phyloP scores from a whole-genome alignment of 1,284 basidiomycete species.

The Trametes polyzona region DNA sequence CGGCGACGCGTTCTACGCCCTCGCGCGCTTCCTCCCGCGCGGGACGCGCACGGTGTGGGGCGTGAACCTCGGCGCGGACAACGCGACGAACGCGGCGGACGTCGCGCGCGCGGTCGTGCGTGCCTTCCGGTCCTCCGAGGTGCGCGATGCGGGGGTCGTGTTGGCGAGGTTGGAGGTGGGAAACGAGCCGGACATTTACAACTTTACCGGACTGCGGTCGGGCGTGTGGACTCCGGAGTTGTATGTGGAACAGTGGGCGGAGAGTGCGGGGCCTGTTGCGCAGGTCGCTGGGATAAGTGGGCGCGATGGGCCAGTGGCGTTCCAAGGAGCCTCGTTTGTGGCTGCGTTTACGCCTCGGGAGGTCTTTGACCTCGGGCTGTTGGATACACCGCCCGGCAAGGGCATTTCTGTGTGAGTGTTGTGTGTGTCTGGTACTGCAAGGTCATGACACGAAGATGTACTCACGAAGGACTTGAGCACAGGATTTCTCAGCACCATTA shows the following conservation, averaged over 20 bases:
- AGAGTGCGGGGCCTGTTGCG: slow-evolving; percentile 31
- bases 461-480: not conserved
- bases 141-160: slow-evolving; percentile 47
- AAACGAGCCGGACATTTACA: slow-evolving; percentile 68
- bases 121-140: slow-evolving; percentile 50
- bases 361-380: slow-evolving; percentile 41
- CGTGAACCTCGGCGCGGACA: slow-evolving; percentile 61
- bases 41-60: slow-evolving; percentile 70
- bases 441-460: no score
- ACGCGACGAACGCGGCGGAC: slow-evolving; percentile 58
- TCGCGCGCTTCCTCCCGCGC: slow-evolving; percentile 56
- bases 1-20: slow-evolving; percentile 58
- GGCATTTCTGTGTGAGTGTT: slow-evolving; percentile 38
- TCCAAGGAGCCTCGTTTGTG: slow-evolving; percentile 60
- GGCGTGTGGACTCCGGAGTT: slow-evolving; percentile 49
- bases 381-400: slow-evolving; percentile 37
- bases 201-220: slow-evolving; percentile 49
- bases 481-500: slow-evolving; percentile 70
- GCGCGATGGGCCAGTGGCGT: slow-evolving; percentile 41
- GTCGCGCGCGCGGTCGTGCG: slow-evolving; percentile 57
- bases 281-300: slow-evolving; percentile 34
- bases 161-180: slow-evolving; percentile 29
- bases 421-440: no score
- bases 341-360: slow-evolving; percentile 63
- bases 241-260: slow-evolving; percentile 57